Percentiles rank a stretch among this genome's conserved stretches.
Conservation (phyloP, 1,139 yeast genomes). For the Lizanozyma gosingica region DNA sequence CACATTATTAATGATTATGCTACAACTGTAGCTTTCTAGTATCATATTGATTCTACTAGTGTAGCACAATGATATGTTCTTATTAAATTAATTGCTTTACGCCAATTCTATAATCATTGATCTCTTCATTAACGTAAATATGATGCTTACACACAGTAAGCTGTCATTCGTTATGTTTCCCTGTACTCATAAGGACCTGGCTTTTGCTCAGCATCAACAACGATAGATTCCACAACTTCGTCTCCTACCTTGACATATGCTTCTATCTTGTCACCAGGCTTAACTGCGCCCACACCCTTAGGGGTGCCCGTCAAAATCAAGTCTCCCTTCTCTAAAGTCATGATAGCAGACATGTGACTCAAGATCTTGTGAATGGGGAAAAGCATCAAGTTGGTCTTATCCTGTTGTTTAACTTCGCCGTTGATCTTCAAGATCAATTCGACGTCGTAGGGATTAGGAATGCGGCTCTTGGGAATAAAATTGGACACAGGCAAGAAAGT, state of each 20-base stretch:
- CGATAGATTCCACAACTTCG: conserved; percentile 41
- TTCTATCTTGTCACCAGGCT: conserved; percentile 67
- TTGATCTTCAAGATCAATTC: conserved; percentile 62
- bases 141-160: too few species aligned
- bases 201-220: conserved; percentile 49
- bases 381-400: conserved; percentile 76
- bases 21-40: too few species aligned
- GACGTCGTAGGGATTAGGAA: conserved; percentile 70
- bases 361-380: conserved; percentile 79
- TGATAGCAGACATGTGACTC: conserved; percentile 72
- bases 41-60: too few species aligned
- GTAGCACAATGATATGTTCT: too few species aligned
- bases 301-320: conserved; percentile 93
- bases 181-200: conserved; percentile 74
- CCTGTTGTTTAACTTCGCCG: conserved; percentile 64
- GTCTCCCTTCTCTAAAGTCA: conserved; percentile 89
- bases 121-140: too few species aligned
- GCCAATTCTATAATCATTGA: too few species aligned
- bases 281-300: conserved; percentile 85
- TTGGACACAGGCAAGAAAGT: conserved; percentile 81
- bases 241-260: conserved; percentile 57
- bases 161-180: too few species aligned
- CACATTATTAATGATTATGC: too few species aligned
- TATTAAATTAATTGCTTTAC: too few species aligned
- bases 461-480: conserved; percentile 54